Conservation (phyloP, 2,329 filamentous ascomycete genomes). For the Fusarium penzigii region DNA sequence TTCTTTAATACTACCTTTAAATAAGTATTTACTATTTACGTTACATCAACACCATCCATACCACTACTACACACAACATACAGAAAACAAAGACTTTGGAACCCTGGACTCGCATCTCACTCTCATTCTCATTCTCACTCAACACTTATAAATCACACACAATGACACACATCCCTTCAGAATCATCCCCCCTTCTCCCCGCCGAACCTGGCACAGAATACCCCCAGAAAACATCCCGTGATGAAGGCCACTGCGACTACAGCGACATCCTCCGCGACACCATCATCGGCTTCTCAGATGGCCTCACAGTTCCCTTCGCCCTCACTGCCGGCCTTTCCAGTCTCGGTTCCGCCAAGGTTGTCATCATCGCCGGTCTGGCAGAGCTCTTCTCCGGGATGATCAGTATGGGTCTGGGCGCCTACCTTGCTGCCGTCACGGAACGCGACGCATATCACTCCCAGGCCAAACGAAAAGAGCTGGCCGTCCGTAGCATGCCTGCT, state of each 20-base stretch:
- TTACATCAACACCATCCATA: not conserved
- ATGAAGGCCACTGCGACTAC: conserved; percentile 37
- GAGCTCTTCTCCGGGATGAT: conserved; percentile 77
- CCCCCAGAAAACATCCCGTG: conserved; percentile 22
- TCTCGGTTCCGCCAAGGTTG: conserved; percentile 64
- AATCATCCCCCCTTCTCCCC: conserved; percentile 35
- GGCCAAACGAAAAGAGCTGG: conserved; percentile 44
- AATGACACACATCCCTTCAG: conserved; percentile 31
- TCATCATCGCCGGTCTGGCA: conserved; percentile 72
- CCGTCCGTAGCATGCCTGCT: conserved; percentile 44
- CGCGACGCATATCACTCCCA: conserved; percentile 51
- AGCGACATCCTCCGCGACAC: conserved; percentile 58
- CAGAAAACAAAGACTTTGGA: not conserved
- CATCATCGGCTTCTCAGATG: conserved; percentile 77
- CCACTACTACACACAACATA: not conserved
- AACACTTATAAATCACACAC: not conserved
- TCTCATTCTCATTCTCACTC: not conserved
- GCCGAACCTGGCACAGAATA: conserved; percentile 34
- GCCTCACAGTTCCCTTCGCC: conserved; percentile 78
- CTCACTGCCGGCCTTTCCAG: conserved; percentile 72
- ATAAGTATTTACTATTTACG: too few species aligned
- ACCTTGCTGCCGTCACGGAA: conserved; percentile 65
- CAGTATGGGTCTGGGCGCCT: conserved; percentile 76
- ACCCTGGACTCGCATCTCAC: not conserved
- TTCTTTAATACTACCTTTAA: too few species aligned